Conservation (phyloP, 2,329 filamentous ascomycete species). For the Cytospora schulzeri region DNA sequence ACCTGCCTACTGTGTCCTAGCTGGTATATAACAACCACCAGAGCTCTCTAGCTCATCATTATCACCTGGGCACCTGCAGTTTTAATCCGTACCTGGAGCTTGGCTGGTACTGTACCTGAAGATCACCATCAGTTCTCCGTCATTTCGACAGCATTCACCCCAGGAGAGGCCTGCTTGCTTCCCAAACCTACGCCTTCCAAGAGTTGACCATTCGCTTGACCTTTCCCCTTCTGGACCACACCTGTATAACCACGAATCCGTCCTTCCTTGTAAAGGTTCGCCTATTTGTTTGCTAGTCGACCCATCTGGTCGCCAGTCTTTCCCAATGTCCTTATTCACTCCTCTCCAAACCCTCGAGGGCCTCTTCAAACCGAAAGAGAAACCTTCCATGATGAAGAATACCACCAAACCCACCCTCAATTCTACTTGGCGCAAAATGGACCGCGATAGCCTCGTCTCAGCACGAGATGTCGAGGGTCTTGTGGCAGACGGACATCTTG, state of each 20-base stretch:
- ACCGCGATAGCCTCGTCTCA: conserved; percentile 47
- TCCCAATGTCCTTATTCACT: neutral
- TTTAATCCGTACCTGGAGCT: neutral
- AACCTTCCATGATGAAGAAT: neutral
- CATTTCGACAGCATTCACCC: neutral
- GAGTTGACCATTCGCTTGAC: neutral
- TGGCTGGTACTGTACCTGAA: neutral
- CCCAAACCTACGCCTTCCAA: neutral
- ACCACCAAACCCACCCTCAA: neutral
- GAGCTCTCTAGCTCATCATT: neutral
- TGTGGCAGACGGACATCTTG: conserved; percentile 56
- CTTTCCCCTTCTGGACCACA: neutral
- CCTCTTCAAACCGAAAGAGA: neutral
- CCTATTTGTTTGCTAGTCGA: neutral
- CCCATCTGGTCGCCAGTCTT: neutral
- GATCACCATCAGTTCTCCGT: neutral
- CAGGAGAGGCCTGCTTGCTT: neutral
- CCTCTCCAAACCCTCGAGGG: conserved; percentile 5
- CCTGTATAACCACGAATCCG: neutral
- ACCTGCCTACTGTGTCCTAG: neutral
- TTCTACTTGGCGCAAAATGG: conserved; percentile 32
- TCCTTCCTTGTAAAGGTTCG: neutral
- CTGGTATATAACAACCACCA: neutral
- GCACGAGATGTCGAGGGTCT: conserved; percentile 50
- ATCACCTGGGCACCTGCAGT: neutral